Percentiles rank a stretch among this genome's conserved stretches.
These are phyloP conservation scores for Ascochyta clinopodiicola DNA, from an alignment of 2,329 filamentous ascomycete genomes.

Conservation along the genomic window DNA sequence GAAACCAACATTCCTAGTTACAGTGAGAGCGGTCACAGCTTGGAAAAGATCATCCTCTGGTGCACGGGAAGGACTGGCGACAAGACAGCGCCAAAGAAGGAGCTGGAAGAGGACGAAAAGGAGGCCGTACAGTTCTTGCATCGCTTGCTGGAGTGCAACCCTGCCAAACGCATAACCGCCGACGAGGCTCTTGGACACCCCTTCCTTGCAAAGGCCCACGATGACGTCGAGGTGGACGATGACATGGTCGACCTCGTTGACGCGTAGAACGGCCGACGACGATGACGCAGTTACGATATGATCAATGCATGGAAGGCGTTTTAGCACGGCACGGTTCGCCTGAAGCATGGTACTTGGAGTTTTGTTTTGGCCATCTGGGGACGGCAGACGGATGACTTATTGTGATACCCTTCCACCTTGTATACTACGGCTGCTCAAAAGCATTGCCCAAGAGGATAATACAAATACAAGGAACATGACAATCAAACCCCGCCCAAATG, in stretches of 20 bases:
- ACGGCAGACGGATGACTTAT: constrained; percentile 25
- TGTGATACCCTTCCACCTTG: constrained; percentile 42
- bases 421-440: constrained; percentile 22
- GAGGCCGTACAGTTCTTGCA: constrained; percentile 75
- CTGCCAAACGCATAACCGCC: constrained; percentile 74
- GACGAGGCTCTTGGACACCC: constrained; percentile 75
- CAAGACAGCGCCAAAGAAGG: constrained; percentile 52
- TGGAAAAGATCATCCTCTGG: constrained; percentile 96
- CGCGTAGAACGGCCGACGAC: constrained; percentile 24
- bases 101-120: constrained; percentile 71
- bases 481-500: constrained; percentile 1
- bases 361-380: constrained; percentile 37
- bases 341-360: constrained; percentile 38
- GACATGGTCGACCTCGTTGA: constrained; percentile 42
- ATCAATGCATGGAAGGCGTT: constrained; percentile 36
- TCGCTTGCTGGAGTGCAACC: constrained; percentile 78
- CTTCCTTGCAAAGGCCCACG: constrained; percentile 60
- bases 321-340: constrained; percentile 9
- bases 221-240: constrained; percentile 41
- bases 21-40: constrained; percentile 80
- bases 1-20: constrained; percentile 94
- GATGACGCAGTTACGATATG: constrained; percentile 23
- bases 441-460: constrained; percentile 11
- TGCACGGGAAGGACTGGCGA: constrained; percentile 78
- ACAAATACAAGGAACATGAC: constrained; percentile 15